Percentiles rank a stretch among this genome's conserved stretches.
Conservation (phyloP, 345 rosid genomes). For the Euphorbia lathyris region DNA sequence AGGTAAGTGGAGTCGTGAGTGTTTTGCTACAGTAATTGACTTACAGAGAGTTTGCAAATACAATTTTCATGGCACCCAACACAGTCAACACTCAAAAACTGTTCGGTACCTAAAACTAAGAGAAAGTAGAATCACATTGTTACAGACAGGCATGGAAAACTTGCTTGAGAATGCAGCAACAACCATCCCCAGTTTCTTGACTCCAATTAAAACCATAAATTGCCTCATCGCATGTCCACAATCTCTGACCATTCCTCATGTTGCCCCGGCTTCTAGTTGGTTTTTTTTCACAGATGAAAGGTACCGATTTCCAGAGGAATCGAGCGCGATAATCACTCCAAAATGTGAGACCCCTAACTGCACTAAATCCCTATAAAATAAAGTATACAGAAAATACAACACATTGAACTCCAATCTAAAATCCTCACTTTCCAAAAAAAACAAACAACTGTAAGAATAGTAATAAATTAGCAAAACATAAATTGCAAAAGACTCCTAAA, state of each 20-base stretch:
- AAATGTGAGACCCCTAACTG: background rate
- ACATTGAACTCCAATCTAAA: background rate
- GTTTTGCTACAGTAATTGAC: background rate
- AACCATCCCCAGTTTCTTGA: conserved; percentile 50
- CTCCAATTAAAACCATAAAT: conserved; percentile 74
- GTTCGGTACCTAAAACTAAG: background rate
- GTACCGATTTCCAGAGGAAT: conserved; percentile 82
- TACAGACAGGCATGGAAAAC: background rate
- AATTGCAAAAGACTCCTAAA: background rate
- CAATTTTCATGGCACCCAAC: background rate
- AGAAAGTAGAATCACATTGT: background rate
- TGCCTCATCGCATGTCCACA: conserved; percentile 82
- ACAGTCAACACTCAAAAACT: background rate
- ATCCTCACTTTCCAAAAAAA: background rate
- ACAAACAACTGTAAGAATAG: background rate
- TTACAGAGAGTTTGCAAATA: too few relatives aligned
- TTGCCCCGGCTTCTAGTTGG: conserved; percentile 66
- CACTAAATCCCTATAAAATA: background rate
- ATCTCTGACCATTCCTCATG: conserved; percentile 72
- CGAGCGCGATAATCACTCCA: conserved; percentile 37
- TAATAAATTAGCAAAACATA: background rate
- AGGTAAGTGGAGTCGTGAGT: background rate
- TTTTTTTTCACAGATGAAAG: conserved; percentile 57
- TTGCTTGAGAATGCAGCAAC: conserved; percentile 71
- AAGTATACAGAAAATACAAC: background rate